Evolutionary conservation across 2,329 filamentous ascomycete genomes (phyloP).

Genomic region (Paraconiothyrium brasiliense): DNA sequence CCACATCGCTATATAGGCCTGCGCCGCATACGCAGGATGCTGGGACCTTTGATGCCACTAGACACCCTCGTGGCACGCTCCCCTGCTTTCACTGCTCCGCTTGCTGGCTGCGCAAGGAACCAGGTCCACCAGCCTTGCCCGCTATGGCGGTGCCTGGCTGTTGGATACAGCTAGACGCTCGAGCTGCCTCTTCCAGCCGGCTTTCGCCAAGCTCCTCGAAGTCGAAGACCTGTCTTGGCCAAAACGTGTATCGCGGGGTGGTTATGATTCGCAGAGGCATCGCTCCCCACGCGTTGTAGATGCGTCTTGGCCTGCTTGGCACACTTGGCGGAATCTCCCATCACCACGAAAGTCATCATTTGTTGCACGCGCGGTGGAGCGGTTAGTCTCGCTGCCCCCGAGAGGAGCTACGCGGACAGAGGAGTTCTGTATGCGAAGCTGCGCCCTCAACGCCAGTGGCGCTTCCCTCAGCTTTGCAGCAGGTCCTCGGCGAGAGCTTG

Average conservation of each 20-base stretch:
- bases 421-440: neutral
- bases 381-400: neutral
- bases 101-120: slow-evolving; percentile 24
- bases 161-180: slow-evolving; percentile 27
- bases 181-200: slow-evolving; percentile 35
- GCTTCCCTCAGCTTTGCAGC: neutral
- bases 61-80: slow-evolving; percentile 41
- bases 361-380: neutral
- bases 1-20: slow-evolving; percentile 24
- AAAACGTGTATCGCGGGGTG: slow-evolving; percentile 14
- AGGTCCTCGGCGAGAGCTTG: neutral
- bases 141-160: slow-evolving; percentile 28
- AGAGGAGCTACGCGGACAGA: neutral
- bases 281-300: neutral
- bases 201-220: neutral
- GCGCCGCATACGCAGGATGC: slow-evolving; percentile 25
- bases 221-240: slow-evolving; percentile 10
- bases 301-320: slow-evolving; percentile 5
- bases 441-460: neutral
- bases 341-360: neutral
- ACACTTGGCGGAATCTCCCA: slow-evolving; percentile 2
- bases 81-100: slow-evolving; percentile 42
- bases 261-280: slow-evolving; percentile 18
- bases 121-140: slow-evolving; percentile 28
- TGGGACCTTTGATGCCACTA: slow-evolving; percentile 23